Conservation (phyloP, 139 green algal species). For the Tetratostichococcus sp. region DNA sequence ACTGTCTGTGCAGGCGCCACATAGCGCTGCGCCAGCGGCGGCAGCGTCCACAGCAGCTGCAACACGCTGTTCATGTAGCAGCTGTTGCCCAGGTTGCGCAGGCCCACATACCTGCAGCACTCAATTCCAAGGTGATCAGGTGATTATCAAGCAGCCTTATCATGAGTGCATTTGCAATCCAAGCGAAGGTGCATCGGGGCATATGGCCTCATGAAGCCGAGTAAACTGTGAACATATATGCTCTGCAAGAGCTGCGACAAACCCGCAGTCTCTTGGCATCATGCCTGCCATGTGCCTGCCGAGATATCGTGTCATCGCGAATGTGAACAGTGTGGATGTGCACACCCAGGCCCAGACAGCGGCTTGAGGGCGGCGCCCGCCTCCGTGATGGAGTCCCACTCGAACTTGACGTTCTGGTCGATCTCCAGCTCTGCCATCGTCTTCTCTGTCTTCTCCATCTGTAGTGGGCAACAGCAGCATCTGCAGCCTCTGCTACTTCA, state of each 20-base stretch:
- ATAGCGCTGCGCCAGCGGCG: slow-evolving; percentile 66
- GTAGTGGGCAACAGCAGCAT: neutral
- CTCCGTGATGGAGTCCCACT: slow-evolving; percentile 93
- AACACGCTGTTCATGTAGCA: slow-evolving; percentile 94
- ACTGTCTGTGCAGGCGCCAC: slow-evolving; percentile 25
- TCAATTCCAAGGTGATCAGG: too few species aligned
- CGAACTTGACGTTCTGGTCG: slow-evolving; percentile 82
- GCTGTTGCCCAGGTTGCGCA: slow-evolving; percentile 97
- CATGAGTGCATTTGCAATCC: too few species aligned
- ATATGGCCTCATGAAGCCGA: too few species aligned
- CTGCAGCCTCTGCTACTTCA: too few species aligned
- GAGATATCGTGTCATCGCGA: too few species aligned
- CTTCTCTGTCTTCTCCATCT: slow-evolving; percentile 97
- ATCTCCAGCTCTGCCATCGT: slow-evolving; percentile 91
- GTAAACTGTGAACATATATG: too few species aligned
- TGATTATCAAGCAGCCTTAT: too few species aligned
- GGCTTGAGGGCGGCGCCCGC: slow-evolving; percentile 62
- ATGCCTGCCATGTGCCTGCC: too few species aligned
- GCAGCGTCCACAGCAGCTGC: slow-evolving; percentile 78
- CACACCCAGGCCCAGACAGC: slow-evolving; percentile 66
- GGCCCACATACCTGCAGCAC: slow-evolving; percentile 59
- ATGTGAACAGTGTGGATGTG: neutral
- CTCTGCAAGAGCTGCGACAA: too few species aligned
- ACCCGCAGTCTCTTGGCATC: too few species aligned
- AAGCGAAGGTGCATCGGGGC: too few species aligned